Evolutionary conservation across 495 filamentous ascomycete species (phyloP).

Genomic region (Schizothecium vesticola): DNA sequence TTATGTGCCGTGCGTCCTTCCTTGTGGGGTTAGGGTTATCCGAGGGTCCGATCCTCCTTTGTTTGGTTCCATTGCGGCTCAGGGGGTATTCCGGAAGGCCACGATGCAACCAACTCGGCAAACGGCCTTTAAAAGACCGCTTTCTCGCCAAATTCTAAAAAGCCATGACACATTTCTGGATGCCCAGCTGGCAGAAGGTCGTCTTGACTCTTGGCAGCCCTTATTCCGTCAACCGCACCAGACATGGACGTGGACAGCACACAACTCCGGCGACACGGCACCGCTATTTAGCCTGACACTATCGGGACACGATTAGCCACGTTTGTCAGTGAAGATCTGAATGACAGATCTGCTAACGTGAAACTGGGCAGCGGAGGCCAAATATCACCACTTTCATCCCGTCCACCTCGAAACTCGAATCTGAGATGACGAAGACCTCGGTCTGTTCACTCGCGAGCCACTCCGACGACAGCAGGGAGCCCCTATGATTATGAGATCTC

Average conservation of each 20-base stretch:
- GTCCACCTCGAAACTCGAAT: not conserved
- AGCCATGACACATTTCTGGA: not conserved
- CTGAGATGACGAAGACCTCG: not conserved
- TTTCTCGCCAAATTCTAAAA: not conserved
- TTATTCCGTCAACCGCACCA: not conserved
- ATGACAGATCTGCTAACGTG: not conserved
- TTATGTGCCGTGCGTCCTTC: not conserved
- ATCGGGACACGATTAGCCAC: not conserved
- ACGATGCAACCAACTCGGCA: not conserved
- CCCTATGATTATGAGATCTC: not conserved
- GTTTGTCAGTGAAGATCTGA: not conserved
- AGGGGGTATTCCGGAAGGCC: not conserved
- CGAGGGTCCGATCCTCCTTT: not conserved
- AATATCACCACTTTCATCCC: not conserved
- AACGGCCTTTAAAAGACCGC: not conserved
- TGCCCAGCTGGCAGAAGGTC: not conserved
- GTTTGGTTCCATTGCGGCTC: not conserved
- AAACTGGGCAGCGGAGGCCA: not conserved
- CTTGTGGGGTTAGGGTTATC: not conserved
- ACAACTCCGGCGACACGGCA: not conserved
- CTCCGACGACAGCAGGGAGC: not conserved
- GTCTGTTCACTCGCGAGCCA: not conserved
- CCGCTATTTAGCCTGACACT: not conserved
- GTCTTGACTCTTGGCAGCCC: not conserved
- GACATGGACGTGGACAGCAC: not conserved